A percentile compares a stretch with the other conserved stretches of the same genome.
phyloP scores from a whole-genome alignment of 805 yeast species.

The Sugiyamaella marilandica region DNA sequence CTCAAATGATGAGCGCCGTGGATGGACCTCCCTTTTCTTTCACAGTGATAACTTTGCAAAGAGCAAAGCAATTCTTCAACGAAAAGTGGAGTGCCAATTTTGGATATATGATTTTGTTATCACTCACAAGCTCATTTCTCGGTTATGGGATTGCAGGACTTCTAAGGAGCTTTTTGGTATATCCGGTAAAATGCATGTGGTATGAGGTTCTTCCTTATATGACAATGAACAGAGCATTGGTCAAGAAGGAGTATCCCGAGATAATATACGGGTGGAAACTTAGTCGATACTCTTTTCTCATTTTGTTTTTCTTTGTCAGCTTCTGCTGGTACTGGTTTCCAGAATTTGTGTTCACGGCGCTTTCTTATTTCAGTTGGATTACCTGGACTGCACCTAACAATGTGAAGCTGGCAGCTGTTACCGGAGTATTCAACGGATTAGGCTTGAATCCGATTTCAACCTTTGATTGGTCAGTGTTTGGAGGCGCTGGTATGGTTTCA shows the following conservation, averaged over 20 bases:
- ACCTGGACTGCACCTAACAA: slow-evolving; percentile 54
- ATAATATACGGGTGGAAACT: slow-evolving; percentile 57
- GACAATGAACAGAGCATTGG: slow-evolving; percentile 46
- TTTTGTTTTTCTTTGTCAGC: slow-evolving; percentile 36
- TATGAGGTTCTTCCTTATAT: slow-evolving; percentile 48
- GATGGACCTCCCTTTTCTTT: slow-evolving; percentile 17
- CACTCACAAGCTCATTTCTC: slow-evolving; percentile 53
- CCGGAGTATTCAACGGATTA: slow-evolving; percentile 45
- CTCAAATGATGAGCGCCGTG: slow-evolving; percentile 36
- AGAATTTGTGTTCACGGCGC: slow-evolving; percentile 55
- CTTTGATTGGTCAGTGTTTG: slow-evolving; percentile 48
- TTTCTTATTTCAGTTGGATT: slow-evolving; percentile 60
- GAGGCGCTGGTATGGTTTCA: slow-evolving; percentile 31
- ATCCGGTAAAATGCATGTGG: slow-evolving; percentile 52
- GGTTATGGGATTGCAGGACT: slow-evolving; percentile 68
- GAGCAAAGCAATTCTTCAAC: slow-evolving; percentile 18
- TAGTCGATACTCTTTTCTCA: slow-evolving; percentile 47
- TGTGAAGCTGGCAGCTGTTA: slow-evolving; percentile 43
- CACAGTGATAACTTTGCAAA: slow-evolving; percentile 13
- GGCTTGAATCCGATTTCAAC: slow-evolving; percentile 53
- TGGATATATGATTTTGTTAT: slow-evolving; percentile 50
- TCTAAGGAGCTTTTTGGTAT: slow-evolving; percentile 52
- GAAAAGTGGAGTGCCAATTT: slow-evolving; percentile 28
- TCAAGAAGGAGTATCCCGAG: slow-evolving; percentile 38
- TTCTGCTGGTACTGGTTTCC: slow-evolving; percentile 65